Evolutionary conservation across 257 asterid species (phyloP).

Genomic region (Solanum medicagineum): DNA sequence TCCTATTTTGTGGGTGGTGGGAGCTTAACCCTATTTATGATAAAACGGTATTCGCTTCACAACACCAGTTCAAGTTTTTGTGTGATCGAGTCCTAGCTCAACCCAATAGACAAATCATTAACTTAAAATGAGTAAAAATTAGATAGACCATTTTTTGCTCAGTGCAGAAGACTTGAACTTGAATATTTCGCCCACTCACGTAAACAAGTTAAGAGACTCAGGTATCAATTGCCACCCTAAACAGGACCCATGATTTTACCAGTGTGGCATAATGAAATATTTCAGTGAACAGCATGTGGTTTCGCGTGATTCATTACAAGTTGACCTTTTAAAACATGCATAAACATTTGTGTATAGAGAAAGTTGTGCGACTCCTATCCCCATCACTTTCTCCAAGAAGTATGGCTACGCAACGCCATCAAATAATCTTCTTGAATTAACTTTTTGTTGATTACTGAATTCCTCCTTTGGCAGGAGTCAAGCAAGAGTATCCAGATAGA

Average conservation of each 20-base stretch:
- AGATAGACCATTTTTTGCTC: neutral
- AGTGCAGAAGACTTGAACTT: neutral
- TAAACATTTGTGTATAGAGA: neutral
- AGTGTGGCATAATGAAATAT: neutral
- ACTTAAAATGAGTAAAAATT: neutral
- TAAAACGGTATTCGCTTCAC: neutral
- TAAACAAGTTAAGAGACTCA: neutral
- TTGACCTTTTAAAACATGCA: neutral
- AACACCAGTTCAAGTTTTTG: neutral
- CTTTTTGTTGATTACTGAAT: neutral
- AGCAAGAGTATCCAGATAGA: conserved; percentile 91
- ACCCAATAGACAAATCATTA: neutral
- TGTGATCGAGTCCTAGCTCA: neutral
- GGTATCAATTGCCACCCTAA: neutral
- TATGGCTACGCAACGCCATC: neutral
- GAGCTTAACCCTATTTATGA: neutral
- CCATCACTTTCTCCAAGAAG: neutral
- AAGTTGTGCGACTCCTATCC: neutral
- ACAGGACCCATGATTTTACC: neutral
- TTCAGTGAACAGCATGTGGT: neutral
- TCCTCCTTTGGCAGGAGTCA: conserved; percentile 49
- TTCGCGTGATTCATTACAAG: neutral
- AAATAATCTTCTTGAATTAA: neutral
- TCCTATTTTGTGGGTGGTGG: neutral
- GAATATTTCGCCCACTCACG: neutral